Percentiles rank a stretch among this genome's conserved stretches.
Conservation (phyloP, 2,329 filamentous ascomycete genomes). For the Claviceps sp. region DNA sequence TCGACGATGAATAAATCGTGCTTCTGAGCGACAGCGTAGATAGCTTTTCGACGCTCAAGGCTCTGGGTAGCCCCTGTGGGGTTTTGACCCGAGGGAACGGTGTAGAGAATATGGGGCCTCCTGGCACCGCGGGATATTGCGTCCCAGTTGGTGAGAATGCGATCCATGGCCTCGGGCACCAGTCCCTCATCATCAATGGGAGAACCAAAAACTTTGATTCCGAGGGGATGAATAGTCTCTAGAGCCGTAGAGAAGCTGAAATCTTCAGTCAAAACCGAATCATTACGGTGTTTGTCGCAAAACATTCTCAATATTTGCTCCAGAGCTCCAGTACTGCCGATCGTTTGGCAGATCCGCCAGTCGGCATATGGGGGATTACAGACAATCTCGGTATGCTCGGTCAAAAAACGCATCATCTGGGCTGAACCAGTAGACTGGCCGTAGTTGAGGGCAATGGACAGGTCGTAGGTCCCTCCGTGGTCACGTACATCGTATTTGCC, state of each 20-base stretch:
- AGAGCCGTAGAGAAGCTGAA: constrained; percentile 74
- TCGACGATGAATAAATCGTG: constrained; percentile 82
- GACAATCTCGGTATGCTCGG: constrained; percentile 89
- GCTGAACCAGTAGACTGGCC: constrained; percentile 75
- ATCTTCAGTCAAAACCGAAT: constrained; percentile 74
- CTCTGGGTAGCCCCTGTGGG: constrained; percentile 78
- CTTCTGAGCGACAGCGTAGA: constrained; percentile 69
- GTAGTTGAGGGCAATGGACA: constrained; percentile 86
- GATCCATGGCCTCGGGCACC: constrained; percentile 37
- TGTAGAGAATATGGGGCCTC: constrained; percentile 45
- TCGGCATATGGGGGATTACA: constrained; percentile 79
- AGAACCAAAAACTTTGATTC: constrained; percentile 36
- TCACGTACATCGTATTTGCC: constrained; percentile 75
- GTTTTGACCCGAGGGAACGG: constrained; percentile 69
- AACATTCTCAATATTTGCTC: constrained; percentile 80
- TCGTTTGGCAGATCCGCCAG: constrained; percentile 73
- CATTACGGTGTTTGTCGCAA: constrained; percentile 51
- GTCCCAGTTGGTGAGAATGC: constrained; percentile 37
- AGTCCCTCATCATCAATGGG: constrained; percentile 41
- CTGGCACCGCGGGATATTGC: constrained; percentile 26
- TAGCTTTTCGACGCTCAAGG: constrained; percentile 48
- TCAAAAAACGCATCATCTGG: constrained; percentile 79
- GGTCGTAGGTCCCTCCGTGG: constrained; percentile 46
- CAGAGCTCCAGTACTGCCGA: constrained; percentile 75
- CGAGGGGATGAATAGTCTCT: constrained; percentile 42